Evolutionary conservation across 1,284 basidiomycete species (phyloP).

Genomic region (Puccinia coronata): DNA sequence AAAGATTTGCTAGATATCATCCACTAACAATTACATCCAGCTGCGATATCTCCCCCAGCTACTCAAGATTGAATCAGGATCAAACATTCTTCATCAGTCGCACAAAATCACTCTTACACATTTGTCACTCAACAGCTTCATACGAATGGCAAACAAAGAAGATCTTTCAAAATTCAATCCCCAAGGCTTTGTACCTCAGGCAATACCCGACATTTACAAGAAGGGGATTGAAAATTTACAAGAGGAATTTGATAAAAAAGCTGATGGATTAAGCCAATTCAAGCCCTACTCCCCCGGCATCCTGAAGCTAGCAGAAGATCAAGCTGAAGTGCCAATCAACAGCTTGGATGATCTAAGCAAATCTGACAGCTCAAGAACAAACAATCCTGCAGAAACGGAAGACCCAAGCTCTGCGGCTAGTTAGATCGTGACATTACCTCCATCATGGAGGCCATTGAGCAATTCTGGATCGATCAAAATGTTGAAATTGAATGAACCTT

Average conservation of each 20-base stretch:
- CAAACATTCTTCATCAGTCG: background rate
- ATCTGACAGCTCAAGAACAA: no score
- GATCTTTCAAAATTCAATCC: background rate
- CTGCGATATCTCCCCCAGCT: background rate
- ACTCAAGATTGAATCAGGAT: conserved; percentile 1
- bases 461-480: no score
- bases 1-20: no score
- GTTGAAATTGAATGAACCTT: no score
- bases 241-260: background rate
- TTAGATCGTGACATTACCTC: no score
- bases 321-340: no score
- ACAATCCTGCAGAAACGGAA: no score
- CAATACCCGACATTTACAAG: background rate
- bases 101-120: background rate
- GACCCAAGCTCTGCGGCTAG: no score
- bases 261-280: background rate
- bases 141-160: conserved; percentile 24
- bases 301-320: background rate
- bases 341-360: no score
- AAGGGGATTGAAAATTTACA: conserved; percentile 8
- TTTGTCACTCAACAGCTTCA: background rate
- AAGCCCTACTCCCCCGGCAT: background rate
- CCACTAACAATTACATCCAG: background rate
- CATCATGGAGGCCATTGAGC: no score
- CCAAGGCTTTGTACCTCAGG: background rate